Evolutionary conservation across 1,284 basidiomycete species (phyloP).

Genomic region (Moesziomyces sp.): DNA sequence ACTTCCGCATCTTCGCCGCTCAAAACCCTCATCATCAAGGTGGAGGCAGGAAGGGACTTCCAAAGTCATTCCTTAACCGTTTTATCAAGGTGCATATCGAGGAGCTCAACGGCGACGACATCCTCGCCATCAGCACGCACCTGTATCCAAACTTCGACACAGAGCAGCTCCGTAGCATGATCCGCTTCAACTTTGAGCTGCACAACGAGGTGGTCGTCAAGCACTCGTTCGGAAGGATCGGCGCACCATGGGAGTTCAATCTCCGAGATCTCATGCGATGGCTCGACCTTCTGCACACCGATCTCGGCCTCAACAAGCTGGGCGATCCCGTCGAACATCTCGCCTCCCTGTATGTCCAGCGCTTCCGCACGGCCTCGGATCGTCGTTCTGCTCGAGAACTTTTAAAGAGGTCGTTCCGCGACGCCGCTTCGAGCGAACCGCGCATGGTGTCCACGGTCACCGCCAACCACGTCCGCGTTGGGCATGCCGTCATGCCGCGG

Average conservation of each 20-base stretch:
- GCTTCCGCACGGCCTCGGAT: constrained; percentile 83
- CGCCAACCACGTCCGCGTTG: constrained; percentile 75
- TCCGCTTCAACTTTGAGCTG: constrained; percentile 79
- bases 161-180: constrained; percentile 78
- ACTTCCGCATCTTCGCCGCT: constrained; percentile 95
- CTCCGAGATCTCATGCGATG: constrained; percentile 93
- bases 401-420: constrained; percentile 75
- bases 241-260: constrained; percentile 98
- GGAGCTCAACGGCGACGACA: constrained; percentile 82
- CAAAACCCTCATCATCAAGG: constrained; percentile 98
- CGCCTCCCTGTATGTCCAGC: constrained; percentile 76
- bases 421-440: constrained; percentile 57
- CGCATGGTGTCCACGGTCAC: constrained; percentile 71
- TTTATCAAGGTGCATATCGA: constrained; percentile 97
- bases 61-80: constrained; percentile 95
- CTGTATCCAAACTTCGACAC: constrained; percentile 75
- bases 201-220: constrained; percentile 78
- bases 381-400: constrained; percentile 74
- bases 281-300: constrained; percentile 71
- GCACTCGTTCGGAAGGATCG: constrained; percentile 81
- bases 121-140: constrained; percentile 81
- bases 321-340: constrained; percentile 60
- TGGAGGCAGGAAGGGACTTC: constrained; percentile 95
- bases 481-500: constrained; percentile 75
- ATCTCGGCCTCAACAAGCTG: constrained; percentile 73